These are phyloP conservation scores for Globisporangium carolinianum DNA, from an alignment of 352 stramenopile species.

Conservation along the genomic window DNA sequence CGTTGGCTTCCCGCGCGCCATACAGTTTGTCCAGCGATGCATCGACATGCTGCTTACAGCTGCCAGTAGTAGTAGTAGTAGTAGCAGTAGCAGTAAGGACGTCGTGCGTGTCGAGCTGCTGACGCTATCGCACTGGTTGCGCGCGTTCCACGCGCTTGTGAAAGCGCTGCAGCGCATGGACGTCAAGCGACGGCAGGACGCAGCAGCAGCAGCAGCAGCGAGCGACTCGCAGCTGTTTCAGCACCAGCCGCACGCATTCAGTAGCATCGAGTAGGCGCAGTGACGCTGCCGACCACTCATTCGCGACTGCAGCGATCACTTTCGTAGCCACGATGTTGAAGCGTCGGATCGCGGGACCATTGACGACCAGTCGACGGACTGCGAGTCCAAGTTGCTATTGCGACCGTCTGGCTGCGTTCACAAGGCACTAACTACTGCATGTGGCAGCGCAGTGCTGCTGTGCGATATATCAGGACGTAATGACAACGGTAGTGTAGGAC, in stretches of 20 bases:
- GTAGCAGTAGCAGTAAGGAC: slow-evolving; percentile 23
- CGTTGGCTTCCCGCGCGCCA: slow-evolving; percentile 39
- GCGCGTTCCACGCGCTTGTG: slow-evolving; percentile 43
- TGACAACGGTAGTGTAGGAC: no score
- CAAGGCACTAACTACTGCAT: no score
- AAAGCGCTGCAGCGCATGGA: slow-evolving; percentile 59
- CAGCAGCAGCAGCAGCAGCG: slow-evolving; percentile 4
- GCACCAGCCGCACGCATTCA: background rate
- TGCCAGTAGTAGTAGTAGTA: background rate
- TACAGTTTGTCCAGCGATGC: slow-evolving; percentile 54
- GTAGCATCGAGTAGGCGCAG: background rate
- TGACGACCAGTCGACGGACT: no score
- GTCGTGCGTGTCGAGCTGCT: slow-evolving; percentile 42
- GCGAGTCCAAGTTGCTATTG: no score
- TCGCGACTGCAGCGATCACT: no score
- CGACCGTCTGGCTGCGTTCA: no score
- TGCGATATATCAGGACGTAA: no score
- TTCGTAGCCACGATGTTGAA: no score
- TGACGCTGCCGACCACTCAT: background rate
- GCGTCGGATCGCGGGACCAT: no score
- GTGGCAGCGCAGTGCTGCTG: no score
- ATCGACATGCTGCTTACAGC: slow-evolving; percentile 49
- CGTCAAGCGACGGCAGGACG: slow-evolving; percentile 34
- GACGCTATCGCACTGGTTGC: slow-evolving; percentile 52
- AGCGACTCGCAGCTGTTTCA: background rate